Percentiles rank a stretch among this genome's conserved stretches.
Conservation (phyloP, 202 grass and related monocot species). For the Digitaria exilis region DNA sequence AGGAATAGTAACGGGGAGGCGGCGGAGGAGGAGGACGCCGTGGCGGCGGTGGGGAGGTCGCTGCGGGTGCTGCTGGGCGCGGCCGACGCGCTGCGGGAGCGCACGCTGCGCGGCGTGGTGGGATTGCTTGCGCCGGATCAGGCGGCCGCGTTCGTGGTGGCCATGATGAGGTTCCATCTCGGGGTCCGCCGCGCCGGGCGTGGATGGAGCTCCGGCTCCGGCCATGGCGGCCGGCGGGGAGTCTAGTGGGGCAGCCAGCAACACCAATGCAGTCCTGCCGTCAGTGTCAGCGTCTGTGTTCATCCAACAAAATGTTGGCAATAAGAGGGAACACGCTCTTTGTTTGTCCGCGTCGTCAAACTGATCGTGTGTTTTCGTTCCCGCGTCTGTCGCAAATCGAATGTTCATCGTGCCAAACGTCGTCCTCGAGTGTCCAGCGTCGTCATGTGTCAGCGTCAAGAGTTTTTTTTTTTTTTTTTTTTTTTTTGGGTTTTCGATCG, state of each 20-base stretch:
- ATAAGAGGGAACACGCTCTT: conserved; percentile 1
- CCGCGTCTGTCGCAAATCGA: not conserved
- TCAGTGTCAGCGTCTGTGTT: not conserved
- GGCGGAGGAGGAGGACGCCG: conserved; percentile 25
- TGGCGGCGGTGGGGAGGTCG: conserved; percentile 33
- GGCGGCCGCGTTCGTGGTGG: conserved; percentile 49
- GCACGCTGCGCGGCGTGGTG: conserved; percentile 50
- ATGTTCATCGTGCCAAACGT: not conserved
- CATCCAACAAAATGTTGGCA: not conserved
- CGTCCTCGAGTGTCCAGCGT: not conserved
- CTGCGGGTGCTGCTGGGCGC: conserved; percentile 51
- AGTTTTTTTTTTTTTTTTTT: not conserved
- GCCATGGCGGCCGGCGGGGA: conserved; percentile 3
- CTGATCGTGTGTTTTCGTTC: not conserved
- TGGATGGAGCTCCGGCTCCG: conserved; percentile 25
- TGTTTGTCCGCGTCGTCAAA: too few species aligned
- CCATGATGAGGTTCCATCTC: conserved; percentile 55
- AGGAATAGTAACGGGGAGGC: conserved; percentile 29
- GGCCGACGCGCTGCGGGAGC: conserved; percentile 58
- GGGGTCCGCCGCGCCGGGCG: conserved; percentile 48
- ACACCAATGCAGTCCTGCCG: too few species aligned
- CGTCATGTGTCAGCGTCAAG: not conserved
- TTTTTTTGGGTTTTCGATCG: not conserved
- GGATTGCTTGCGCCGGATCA: conserved; percentile 48
- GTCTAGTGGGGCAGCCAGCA: not conserved